Base-by-base conservation (phyloP, 352 stramenopile species). In the Phytophthora macrochlamydospora region DNA sequence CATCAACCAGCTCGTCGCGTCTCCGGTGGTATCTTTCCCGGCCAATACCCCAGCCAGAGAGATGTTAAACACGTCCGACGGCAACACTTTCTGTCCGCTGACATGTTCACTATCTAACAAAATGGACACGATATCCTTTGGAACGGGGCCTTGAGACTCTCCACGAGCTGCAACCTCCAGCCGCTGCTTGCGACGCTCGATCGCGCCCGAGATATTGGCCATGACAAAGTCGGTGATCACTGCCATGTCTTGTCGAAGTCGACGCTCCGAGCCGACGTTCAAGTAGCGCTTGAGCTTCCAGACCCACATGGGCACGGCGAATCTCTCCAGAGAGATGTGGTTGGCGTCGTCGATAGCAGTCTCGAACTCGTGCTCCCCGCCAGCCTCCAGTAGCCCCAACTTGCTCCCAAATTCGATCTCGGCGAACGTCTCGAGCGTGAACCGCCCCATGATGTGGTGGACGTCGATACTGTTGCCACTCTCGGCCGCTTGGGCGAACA, bases 1-100 rank as follows among this genome's bases (percentile, higher is more conserved):
- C 3, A 95, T 42, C 5, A 89, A 65, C 89, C 89, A 95, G 32
- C 65, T 80, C 56, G 91, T 69, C 29, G 71, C 62, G 52, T 79
- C 71, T 7, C 61, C 71, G 14, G 83, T 88, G 2, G 86, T 92
- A 64, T 94, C 85, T 2, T 81, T 68, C 14, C 86, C 86, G 24
- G 83, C 86, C 24, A 91, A 70, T 8, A 93, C 51, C 5, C 88
- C 83, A 37, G 73, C 86, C 9, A 93, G 69, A 2, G 90, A 71
- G 24, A 94, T 83, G 59, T 93, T 84, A 14, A 79, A 76, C 9
- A 94, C 61, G 28, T 82, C 80, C 5, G 5, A 56, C 24, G 75
- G 77, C 1, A 59, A 72, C 4, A 85, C 46, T 18, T 60, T 57
- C 37, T 67, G 53, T 9, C 63, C 56, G 29, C 71, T 61, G 33